Conservation (phyloP, 371 early-diverging fungal genomes). For the Syncephalis fuscata region DNA sequence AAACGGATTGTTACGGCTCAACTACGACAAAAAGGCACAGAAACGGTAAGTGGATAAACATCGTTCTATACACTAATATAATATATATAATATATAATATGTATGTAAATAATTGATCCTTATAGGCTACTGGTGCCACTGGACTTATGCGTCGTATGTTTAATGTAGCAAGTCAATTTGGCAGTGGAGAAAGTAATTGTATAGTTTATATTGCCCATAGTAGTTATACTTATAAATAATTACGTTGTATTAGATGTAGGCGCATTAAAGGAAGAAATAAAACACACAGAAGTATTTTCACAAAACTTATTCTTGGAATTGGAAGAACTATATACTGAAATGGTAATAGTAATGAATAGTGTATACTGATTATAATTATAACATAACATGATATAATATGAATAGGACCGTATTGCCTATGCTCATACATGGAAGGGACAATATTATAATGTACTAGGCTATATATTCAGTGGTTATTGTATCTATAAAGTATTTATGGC, state of each 20-base stretch:
- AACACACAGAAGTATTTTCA: slow-evolving; percentile 37
- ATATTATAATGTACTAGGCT: slow-evolving; percentile 55
- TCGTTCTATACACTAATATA: background rate
- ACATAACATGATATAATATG: too few relatives aligned
- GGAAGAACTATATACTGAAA: slow-evolving; percentile 36
- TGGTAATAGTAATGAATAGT: slow-evolving; percentile 13
- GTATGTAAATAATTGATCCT: too few relatives aligned
- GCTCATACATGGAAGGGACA: slow-evolving; percentile 63
- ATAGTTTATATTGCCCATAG: too few relatives aligned
- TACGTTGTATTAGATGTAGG: slow-evolving; percentile 11
- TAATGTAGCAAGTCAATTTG: slow-evolving; percentile 12
- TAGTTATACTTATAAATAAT: background rate
- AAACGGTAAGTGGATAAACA: slow-evolving; percentile 11
- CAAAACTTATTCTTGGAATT: slow-evolving; percentile 39
- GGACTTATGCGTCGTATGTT: slow-evolving; percentile 22
- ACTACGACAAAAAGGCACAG: slow-evolving; percentile 7
- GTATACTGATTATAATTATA: background rate
- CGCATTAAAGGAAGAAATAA: slow-evolving; percentile 27
- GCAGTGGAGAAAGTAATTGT: slow-evolving; percentile 7
- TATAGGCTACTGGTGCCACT: slow-evolving; percentile 15
- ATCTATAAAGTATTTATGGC: slow-evolving; percentile 68
- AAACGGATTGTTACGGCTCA: slow-evolving; percentile 28
- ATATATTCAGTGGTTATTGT: slow-evolving; percentile 75
- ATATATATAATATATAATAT: slow-evolving; percentile 2
- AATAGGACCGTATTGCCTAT: slow-evolving; percentile 37